These are phyloP conservation scores for Kodamaea hsintzibuensis DNA, from an alignment of 805 yeast genomes.

Conservation along the genomic window DNA sequence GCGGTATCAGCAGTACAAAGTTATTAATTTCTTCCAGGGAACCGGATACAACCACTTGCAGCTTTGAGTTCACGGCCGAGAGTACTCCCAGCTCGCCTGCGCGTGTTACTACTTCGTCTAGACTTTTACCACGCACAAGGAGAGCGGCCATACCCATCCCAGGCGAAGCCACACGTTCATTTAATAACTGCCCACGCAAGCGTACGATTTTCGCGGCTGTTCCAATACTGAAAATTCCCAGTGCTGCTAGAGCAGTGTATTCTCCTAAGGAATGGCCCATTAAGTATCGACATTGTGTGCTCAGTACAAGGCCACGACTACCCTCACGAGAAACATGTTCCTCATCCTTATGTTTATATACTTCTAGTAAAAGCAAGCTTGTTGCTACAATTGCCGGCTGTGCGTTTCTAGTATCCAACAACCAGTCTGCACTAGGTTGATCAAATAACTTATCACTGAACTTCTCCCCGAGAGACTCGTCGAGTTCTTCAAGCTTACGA, in stretches of 20 bases:
- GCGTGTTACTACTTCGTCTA: neutral
- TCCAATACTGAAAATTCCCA: conserved; percentile 34
- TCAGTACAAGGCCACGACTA: conserved; percentile 22
- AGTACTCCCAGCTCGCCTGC: conserved; percentile 25
- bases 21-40: conserved; percentile 21
- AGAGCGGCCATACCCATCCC: conserved; percentile 14
- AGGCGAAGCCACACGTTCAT: conserved; percentile 11
- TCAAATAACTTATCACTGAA: conserved; percentile 17
- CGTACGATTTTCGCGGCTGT: conserved; percentile 45
- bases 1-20: conserved; percentile 18
- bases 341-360: conserved; percentile 3
- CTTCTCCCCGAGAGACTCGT: conserved; percentile 22
- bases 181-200: conserved; percentile 47
- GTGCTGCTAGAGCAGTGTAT: conserved; percentile 42
- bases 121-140: neutral
- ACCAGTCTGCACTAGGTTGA: conserved; percentile 19
- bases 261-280: conserved; percentile 57
- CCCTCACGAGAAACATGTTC: too few relatives aligned
- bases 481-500: conserved; percentile 16
- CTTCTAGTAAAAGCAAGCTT: conserved; percentile 10
- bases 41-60: conserved; percentile 50
- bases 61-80: conserved; percentile 48
- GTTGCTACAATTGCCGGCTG: conserved; percentile 55
- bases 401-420: conserved; percentile 43
- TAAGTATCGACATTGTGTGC: conserved; percentile 17